These are phyloP conservation scores for Penicillium maclennaniae DNA, from an alignment of 495 filamentous ascomycete species.

Conservation along the genomic window DNA sequence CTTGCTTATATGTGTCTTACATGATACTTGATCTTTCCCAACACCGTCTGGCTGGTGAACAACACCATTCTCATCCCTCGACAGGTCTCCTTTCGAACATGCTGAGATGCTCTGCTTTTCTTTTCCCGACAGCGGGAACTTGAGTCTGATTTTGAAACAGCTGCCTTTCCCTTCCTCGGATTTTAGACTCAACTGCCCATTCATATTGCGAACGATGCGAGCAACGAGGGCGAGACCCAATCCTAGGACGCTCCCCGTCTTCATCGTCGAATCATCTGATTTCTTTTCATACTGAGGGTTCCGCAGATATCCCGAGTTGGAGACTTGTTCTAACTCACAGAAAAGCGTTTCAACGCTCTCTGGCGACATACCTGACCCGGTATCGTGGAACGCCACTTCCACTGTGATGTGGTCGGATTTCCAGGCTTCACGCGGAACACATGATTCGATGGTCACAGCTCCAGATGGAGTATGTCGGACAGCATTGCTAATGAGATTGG, in stretches of 20 bases:
- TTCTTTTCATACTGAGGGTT: slow-evolving; percentile 29
- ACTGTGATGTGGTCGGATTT: slow-evolving; percentile 51
- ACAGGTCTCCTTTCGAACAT: background rate
- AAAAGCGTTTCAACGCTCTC: slow-evolving; percentile 73
- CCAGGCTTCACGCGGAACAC: slow-evolving; percentile 34
- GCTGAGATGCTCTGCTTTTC: background rate
- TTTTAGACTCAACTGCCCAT: slow-evolving; percentile 79
- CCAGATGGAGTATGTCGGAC: slow-evolving; percentile 71
- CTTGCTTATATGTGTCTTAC: background rate
- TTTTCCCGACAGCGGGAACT: slow-evolving; percentile 25
- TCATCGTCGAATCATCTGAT: slow-evolving; percentile 7
- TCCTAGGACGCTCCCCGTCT: slow-evolving; percentile 53
- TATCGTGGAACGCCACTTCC: slow-evolving; percentile 73
- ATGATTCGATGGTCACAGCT: slow-evolving; percentile 66
- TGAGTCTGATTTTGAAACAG: slow-evolving; percentile 54
- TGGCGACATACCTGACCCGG: slow-evolving; percentile 74
- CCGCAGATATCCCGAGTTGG: slow-evolving; percentile 47
- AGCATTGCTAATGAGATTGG: slow-evolving; percentile 79
- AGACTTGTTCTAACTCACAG: slow-evolving; percentile 80
- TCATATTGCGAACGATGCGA: slow-evolving; percentile 77
- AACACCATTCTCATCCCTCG: background rate
- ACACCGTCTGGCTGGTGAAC: background rate
- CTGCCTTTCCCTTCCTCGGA: slow-evolving; percentile 82
- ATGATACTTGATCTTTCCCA: background rate
- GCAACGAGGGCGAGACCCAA: slow-evolving; percentile 82